Evolutionary conservation across 2,329 filamentous ascomycete genomes (phyloP).

Genomic region (Diaporthe eres): DNA sequence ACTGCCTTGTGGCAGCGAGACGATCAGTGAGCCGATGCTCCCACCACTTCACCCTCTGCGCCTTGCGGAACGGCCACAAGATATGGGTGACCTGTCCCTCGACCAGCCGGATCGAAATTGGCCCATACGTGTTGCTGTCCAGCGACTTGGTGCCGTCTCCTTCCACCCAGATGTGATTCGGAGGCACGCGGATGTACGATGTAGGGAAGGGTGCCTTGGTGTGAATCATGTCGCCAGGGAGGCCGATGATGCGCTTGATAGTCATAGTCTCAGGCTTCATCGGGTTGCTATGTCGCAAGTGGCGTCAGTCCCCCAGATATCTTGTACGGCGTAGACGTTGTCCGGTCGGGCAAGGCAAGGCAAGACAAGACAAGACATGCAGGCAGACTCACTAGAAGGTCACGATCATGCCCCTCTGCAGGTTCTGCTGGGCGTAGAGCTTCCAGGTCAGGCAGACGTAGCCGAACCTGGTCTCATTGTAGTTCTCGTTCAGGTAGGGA

Average conservation of each 20-base stretch:
- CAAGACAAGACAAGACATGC: neutral
- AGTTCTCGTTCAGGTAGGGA: slow-evolving; percentile 79
- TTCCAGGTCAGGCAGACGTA: slow-evolving; percentile 74
- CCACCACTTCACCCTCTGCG: slow-evolving; percentile 71
- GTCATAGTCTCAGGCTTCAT: slow-evolving; percentile 76
- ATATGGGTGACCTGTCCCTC: slow-evolving; percentile 81
- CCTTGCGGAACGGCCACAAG: slow-evolving; percentile 76
- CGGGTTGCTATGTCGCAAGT: slow-evolving; percentile 70
- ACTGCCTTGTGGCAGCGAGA: slow-evolving; percentile 28
- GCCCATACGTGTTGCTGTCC: slow-evolving; percentile 94
- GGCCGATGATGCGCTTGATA: slow-evolving; percentile 86
- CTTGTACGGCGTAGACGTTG: neutral
- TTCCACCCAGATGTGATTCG: slow-evolving; percentile 94
- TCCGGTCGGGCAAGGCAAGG: neutral
- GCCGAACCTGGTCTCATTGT: slow-evolving; percentile 65
- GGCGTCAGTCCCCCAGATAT: neutral
- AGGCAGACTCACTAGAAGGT: slow-evolving; percentile 70
- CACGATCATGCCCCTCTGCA: slow-evolving; percentile 82
- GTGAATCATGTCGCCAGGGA: slow-evolving; percentile 83
- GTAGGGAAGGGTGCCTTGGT: slow-evolving; percentile 74
- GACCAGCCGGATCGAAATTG: slow-evolving; percentile 81
- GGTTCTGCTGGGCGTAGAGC: slow-evolving; percentile 67
- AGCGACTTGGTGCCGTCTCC: slow-evolving; percentile 82
- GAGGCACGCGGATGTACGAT: slow-evolving; percentile 75
- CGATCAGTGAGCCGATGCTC: slow-evolving; percentile 56